Conservation (phyloP, 306 rosid species). For the Trifolium subterraneum region DNA sequence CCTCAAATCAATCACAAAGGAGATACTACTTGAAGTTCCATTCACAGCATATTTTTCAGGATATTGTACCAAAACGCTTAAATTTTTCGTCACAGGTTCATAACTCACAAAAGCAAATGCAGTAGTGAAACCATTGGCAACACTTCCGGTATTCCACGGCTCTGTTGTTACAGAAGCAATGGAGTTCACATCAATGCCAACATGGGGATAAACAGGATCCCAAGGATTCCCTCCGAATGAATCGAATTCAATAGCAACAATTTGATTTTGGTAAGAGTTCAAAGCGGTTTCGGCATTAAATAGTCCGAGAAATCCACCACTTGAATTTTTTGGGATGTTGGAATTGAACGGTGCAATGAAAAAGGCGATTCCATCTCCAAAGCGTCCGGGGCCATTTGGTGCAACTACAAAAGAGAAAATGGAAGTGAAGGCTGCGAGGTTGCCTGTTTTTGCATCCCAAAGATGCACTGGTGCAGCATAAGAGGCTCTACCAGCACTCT, state of each 20-base stretch:
- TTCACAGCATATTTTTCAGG: not conserved
- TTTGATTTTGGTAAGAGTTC: conserved; percentile 36
- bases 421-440: conserved; percentile 30
- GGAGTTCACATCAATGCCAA: conserved; percentile 51
- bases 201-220: conserved; percentile 41
- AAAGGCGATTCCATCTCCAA: conserved; percentile 49
- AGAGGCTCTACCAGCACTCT: conserved; percentile 48
- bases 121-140: not conserved
- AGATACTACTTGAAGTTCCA: conserved; percentile 1
- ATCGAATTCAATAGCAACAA: conserved; percentile 53
- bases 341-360: conserved; percentile 49
- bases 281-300: conserved; percentile 35
- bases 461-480: conserved; percentile 42
- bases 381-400: not conserved
- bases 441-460: conserved; percentile 45
- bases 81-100: conserved; percentile 25
- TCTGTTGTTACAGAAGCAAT: conserved; percentile 37
- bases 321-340: conserved; percentile 29
- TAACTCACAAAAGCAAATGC: conserved; percentile 44
- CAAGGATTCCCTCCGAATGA: conserved; percentile 42
- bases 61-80: conserved; percentile 29
- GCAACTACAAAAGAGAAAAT: conserved; percentile 32
- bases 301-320: conserved; percentile 54
- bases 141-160: not conserved
- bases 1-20: conserved; percentile 45